Evolutionary conservation across 1,284 basidiomycete species (phyloP).

Genomic region (Athelia sp.): DNA sequence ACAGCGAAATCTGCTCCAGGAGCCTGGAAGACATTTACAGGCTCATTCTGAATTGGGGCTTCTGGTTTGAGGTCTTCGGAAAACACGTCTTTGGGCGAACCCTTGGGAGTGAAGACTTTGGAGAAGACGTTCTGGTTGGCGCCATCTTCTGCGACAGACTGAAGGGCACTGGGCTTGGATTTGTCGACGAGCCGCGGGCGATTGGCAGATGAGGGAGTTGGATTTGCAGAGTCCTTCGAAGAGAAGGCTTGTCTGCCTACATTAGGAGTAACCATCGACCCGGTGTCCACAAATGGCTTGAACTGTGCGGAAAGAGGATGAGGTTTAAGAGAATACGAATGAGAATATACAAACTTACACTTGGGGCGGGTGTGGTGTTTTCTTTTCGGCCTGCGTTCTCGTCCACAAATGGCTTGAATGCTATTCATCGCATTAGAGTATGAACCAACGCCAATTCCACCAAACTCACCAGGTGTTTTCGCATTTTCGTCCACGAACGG

Average conservation of each 20-base stretch:
- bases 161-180: conserved; percentile 8
- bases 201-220: conserved; percentile 9
- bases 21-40: conserved; percentile 11
- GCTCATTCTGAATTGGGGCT: conserved; percentile 7
- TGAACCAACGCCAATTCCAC: not conserved
- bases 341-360: conserved; percentile 27
- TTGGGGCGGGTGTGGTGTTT: conserved; percentile 41
- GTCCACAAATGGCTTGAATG: conserved; percentile 58
- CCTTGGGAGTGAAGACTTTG: conserved; percentile 52
- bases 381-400: conserved; percentile 46
- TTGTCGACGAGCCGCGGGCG: conserved; percentile 6
- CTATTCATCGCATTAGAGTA: conserved; percentile 19
- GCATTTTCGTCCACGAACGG: conserved; percentile 3
- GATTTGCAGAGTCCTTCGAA: conserved; percentile 24
- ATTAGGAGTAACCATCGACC: conserved; percentile 23
- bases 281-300: conserved; percentile 42
- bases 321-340: not conserved
- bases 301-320: conserved; percentile 28
- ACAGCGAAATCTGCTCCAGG: conserved; percentile 6
- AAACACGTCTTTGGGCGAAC: conserved; percentile 38
- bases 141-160: conserved; percentile 18
- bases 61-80: conserved; percentile 38
- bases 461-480: not conserved
- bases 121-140: conserved; percentile 41
- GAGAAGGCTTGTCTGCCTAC: conserved; percentile 5